Percentiles rank a stretch among this genome's conserved stretches.
Evolutionary conservation across 2,329 filamentous ascomycete species (phyloP).

Genomic region (Aspergillus eucalypticola): DNA sequence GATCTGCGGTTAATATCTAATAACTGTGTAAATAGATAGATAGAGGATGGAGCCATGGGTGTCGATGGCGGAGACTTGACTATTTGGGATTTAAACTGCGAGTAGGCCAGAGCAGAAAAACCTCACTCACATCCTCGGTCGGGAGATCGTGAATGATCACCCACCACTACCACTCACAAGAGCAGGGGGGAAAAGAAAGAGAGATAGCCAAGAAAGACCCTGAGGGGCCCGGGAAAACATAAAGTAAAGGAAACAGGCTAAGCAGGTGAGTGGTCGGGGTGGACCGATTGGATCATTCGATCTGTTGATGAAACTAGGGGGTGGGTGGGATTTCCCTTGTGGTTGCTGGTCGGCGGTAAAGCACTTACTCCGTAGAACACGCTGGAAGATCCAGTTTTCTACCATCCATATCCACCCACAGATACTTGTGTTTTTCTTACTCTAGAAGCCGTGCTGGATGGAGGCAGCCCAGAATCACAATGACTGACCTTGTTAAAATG

Average conservation of each 20-base stretch:
- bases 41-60: not conserved
- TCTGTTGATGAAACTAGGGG: conserved; percentile 18
- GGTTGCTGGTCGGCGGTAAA: not conserved
- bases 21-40: not conserved
- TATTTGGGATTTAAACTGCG: not conserved
- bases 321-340: not conserved
- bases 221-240: conserved; percentile 1
- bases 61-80: not conserved
- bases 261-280: not conserved
- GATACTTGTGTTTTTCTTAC: too few species aligned
- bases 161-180: not conserved
- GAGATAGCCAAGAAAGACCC: conserved; percentile 3
- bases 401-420: too few species aligned
- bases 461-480: too few species aligned
- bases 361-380: conserved; percentile 4
- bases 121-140: not conserved
- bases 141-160: not conserved
- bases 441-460: too few species aligned
- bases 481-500: too few species aligned
- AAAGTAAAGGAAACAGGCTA: not conserved
- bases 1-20: conserved; percentile 1
- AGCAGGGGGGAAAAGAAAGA: too few species aligned
- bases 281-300: conserved; percentile 19
- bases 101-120: not conserved
- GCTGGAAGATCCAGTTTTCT: not conserved